Evolutionary conservation across 192 early-diverging fungal species (phyloP), one percentile per base, ranked within the genome.

Genomic region (Coemansia reversa): DNA sequence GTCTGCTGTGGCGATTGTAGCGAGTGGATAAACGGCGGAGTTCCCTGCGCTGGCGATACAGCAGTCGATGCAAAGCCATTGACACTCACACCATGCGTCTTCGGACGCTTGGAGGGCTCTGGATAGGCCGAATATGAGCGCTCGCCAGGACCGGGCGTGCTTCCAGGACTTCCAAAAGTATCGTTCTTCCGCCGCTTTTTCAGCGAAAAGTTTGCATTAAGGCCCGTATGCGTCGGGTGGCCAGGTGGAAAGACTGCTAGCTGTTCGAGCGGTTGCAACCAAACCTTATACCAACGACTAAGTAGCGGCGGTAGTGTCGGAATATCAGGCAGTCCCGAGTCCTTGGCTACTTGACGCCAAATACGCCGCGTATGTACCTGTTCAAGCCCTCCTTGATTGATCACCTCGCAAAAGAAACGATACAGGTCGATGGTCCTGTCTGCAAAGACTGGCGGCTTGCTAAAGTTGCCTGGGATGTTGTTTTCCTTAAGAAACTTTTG

Each of bases 281-380:
- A 81, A 12, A 68, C 69, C 56, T 81, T 81, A 55, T 81, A 81
- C 79, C 79, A 81, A 47, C 79, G 73, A 32, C 79, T 76, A 35
- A 81, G 79, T 51, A 81, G 53, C 12, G 79, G 79, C 24, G 79
- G 79, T 49, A 76, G 63, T 24, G 79, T 75, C 45, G 69, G 51
- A 4, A 72, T 66, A 28, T 81, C 79, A 0, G 79, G 74, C 14
- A 81, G 57, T 9, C 74, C 79, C 11, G 70, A 67, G n/a, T 76
- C 79, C 42, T 67, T 65, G 33, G 79, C 79, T 7, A 81, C 70
- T 54, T 75, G 72, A 4, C 79, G 79, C 79, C 79, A 81, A 56
- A 81, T 58, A 29, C 70, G 65, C 65, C 58, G 55, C 25, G 63
- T 64, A 48, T 81, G 79, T 49, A 81, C 79, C 57, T 75, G 74